Evolutionary conservation across 208 protist species (phyloP), one percentile per base, ranked within the genome.

Genomic region (Leishmania major): DNA sequence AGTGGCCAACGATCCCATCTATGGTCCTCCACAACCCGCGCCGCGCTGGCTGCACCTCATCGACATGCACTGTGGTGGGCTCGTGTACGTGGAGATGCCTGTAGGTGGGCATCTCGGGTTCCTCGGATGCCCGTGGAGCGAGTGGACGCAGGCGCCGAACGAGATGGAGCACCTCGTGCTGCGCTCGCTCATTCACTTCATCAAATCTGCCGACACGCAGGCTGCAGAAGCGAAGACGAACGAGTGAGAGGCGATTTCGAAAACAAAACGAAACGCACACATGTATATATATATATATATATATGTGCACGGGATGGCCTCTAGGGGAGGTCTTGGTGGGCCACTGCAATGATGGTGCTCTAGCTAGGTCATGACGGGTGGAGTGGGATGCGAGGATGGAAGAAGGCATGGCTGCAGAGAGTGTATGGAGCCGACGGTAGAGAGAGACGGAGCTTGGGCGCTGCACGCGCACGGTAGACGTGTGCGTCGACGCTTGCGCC

Each of bases 31-130:
- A 53, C 76, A 77, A 71, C 75, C 73, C 10, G 76, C 60, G 10
- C 67, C 81, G 59, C 77, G 74, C n/a, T 91, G 86, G 92, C 43
- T 89, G 71, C 72, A 31, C 22, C 45, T 89, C 10, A 83, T 88
- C 17, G 75, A 82, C 22, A 70, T 43, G 37, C 77, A 83, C 51
- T 80, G 84, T 75, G 75, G 76, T 2, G 86, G 82, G 49, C 67
- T 93, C 5, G 75, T 90, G 19, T 93, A 87, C 70, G 82, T 93
- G 67, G 80, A 88, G 79, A 76, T 96, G 73, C 92, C 92, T 3
- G 69, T 69, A 3, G 91, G 91, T 22, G 92, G 92, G 15, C 92
- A 96, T 75, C 60, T 94, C 40, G 91, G 91, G 22, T 96, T 92
- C 57, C 53, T 96, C 35, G 80, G 78, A 28, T 67, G 69, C 60